Evolutionary conservation across 2,329 filamentous ascomycete genomes (phyloP), one percentile per base, ranked within the genome.

Genomic region (Trichoderma semiorbis): DNA sequence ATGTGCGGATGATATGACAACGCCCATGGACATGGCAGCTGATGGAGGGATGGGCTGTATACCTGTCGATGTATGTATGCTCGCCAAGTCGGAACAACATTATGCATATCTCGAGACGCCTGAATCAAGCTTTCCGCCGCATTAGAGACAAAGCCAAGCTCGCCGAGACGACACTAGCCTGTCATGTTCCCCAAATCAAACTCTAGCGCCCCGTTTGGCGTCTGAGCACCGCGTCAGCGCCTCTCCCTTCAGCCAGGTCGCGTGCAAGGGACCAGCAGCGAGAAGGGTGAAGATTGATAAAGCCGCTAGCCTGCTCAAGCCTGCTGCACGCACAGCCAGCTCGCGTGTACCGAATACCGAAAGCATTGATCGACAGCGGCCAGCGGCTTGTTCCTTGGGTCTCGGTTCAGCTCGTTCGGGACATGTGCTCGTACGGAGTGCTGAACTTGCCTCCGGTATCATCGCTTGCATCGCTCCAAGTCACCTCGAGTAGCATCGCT

Each of bases 61-160:
- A 30, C 24, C 61, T 30, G 39, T 21, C 16, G 7, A 58, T 36
- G 8, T 12, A 16, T 12, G 55, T 21, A 53, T 18, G 58, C 36
- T 14, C 36, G 67, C 67, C 67, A 69, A 62, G 57, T 62, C 67
- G 67, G 67, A 62, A 30, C 67, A 53, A 16, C 67, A 53, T 69
- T 69, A 69, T 69, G 67, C 67, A 69, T 69, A 69, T 69, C 57
- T 61, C 67, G 5, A 39, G 64, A 55, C 26, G 34, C 60, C 50
- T 21, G 68, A 70, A 64, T 70, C 68, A 70, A 70, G 68, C 68
- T 70, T 70, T 70, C 34, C 60, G 67, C 66, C 39, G 67, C 67
- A 53, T 61, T 61, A 69, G 66, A 61, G 66, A 64, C 50, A 64
- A 70, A 70, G 68, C 68, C 68, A 70, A 70, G 68, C 12, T n/a